These are phyloP conservation scores for Chaetomium sp. DNA, from an alignment of 2,329 filamentous ascomycete genomes.

Conservation along the genomic window DNA sequence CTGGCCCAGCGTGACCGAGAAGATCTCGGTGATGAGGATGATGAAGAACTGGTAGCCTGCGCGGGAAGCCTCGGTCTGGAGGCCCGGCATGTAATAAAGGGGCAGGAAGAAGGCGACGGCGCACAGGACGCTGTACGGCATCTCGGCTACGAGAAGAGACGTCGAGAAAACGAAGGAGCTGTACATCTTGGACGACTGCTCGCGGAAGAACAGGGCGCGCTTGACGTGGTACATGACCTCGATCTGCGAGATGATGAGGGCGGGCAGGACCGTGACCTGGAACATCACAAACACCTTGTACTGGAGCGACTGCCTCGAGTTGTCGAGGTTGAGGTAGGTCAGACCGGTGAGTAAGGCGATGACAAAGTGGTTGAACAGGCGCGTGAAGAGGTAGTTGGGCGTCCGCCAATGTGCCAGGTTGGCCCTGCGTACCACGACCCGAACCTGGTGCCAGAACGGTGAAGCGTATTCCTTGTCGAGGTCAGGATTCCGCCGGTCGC, in stretches of 20 bases:
- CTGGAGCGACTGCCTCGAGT: constrained; percentile 75
- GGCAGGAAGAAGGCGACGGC: constrained; percentile 80
- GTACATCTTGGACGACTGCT: constrained; percentile 85
- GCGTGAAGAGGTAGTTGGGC: constrained; percentile 86
- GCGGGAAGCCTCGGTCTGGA: constrained; percentile 62
- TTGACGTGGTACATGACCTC: constrained; percentile 82
- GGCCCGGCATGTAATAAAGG: constrained; percentile 81
- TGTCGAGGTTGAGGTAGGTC: constrained; percentile 75
- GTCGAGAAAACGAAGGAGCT: constrained; percentile 75
- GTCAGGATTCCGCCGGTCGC: constrained; percentile 49
- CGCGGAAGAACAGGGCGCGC: constrained; percentile 81
- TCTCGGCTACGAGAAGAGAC: constrained; percentile 78
- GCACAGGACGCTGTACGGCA: constrained; percentile 82
- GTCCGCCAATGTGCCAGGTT: constrained; percentile 82
- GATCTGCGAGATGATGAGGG: constrained; percentile 80
- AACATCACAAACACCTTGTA: constrained; percentile 90
- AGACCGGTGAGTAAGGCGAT: constrained; percentile 79
- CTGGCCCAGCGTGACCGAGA: constrained; percentile 79
- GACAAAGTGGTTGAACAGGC: constrained; percentile 80
- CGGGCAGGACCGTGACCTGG: constrained; percentile 82
- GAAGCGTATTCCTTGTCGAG: constrained; percentile 80
- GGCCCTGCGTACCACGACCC: constrained; percentile 70
- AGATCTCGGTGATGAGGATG: constrained; percentile 79
- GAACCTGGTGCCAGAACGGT: constrained; percentile 76
- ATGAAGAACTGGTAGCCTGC: constrained; percentile 89